Conservation (phyloP, 1,139 yeast species). For the Scheffersomyces quercinus region DNA sequence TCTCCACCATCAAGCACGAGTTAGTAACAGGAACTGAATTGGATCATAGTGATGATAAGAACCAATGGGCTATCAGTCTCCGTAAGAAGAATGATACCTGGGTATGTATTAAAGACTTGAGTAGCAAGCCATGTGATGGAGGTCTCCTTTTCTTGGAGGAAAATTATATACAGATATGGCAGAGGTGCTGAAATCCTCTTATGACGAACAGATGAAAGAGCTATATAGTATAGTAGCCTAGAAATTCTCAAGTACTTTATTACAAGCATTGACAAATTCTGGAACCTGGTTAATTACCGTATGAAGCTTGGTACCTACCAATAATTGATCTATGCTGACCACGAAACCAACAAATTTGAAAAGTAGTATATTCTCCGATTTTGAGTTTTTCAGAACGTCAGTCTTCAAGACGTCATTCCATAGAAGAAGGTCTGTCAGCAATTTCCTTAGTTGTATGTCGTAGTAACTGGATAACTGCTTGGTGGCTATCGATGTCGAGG, state of each 20-base stretch:
- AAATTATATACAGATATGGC: constrained; percentile 71
- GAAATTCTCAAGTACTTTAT: constrained; percentile 5
- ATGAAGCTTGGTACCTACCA: constrained; percentile 9
- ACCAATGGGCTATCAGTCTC: constrained; percentile 56
- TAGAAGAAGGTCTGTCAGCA: constrained; percentile 5
- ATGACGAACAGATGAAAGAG: too few species aligned
- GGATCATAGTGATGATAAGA: constrained; percentile 26
- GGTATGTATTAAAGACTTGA: constrained; percentile 58
- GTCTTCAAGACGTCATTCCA: constrained; percentile 3
- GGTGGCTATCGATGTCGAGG: not conserved
- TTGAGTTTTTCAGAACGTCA: constrained; percentile 1
- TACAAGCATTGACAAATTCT: constrained; percentile 7
- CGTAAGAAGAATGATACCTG: constrained; percentile 45
- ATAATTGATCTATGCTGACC: constrained; percentile 8
- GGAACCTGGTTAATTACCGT: constrained; percentile 3
- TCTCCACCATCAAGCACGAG: constrained; percentile 55
- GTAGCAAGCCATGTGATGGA: constrained; percentile 46
- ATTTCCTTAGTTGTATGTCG: constrained; percentile 4
- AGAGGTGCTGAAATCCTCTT: constrained; percentile 19
- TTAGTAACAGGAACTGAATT: constrained; percentile 18
- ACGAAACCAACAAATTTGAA: constrained; percentile 14
- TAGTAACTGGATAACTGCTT: constrained; percentile 5
- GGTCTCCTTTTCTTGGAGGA: constrained; percentile 66
- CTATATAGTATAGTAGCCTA: constrained; percentile 4
- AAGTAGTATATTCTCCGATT: constrained; percentile 7